phyloP scores from a whole-genome alignment of 140 eudicot genomes.

The Senecio squalidus region DNA sequence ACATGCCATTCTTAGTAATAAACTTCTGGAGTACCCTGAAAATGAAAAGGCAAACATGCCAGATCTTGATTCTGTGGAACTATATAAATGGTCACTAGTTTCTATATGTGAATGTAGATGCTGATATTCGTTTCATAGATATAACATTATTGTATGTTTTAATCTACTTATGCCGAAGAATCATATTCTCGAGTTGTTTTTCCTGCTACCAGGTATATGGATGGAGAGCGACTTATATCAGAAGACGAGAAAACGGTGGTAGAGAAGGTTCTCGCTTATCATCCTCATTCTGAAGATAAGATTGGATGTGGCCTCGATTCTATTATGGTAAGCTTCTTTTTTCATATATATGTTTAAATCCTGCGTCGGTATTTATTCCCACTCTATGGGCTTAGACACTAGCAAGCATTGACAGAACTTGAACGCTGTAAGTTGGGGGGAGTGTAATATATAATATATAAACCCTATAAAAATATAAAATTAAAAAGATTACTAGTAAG shows the following conservation, averaged over 20 bases:
- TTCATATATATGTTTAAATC: background rate
- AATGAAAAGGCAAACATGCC: too few species aligned
- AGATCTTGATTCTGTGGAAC: too few species aligned
- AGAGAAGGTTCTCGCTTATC: slow-evolving; percentile 76
- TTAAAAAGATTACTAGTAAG: too few species aligned
- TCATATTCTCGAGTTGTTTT: background rate
- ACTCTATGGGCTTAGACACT: background rate
- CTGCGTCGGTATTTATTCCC: background rate
- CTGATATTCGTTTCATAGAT: background rate
- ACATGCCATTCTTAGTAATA: too few species aligned
- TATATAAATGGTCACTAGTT: background rate
- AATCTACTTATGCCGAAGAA: background rate
- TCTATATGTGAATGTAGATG: background rate
- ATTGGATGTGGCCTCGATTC: slow-evolving; percentile 79
- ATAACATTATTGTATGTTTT: background rate
- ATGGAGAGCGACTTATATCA: slow-evolving; percentile 59
- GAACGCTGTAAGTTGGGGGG: too few species aligned
- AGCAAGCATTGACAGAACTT: too few species aligned
- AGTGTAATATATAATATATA: too few species aligned
- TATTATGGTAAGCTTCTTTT: slow-evolving; percentile 69
- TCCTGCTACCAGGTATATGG: slow-evolving; percentile 51
- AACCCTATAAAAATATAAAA: too few species aligned
- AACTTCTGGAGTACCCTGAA: too few species aligned
- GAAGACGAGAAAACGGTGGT: slow-evolving; percentile 58
- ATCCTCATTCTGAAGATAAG: slow-evolving; percentile 70